Evolutionary conservation across 495 filamentous ascomycete species (phyloP).

Genomic region (Platismatia glauca): DNA sequence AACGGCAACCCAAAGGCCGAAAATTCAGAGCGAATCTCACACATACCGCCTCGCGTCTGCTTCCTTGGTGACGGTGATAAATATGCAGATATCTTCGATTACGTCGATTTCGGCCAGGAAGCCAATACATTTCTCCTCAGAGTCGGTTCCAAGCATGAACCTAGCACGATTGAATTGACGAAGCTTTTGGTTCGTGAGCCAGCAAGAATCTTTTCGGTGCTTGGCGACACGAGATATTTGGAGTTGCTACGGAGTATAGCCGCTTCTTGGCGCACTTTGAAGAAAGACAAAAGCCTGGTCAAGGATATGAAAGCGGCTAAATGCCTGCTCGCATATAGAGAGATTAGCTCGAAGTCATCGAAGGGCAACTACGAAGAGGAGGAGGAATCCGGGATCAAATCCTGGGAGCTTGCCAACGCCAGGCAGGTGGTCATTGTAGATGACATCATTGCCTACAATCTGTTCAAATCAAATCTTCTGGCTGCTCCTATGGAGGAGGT

Average conservation of each 20-base stretch:
- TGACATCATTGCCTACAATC: conserved; percentile 71
- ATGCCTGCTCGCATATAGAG: conserved; percentile 72
- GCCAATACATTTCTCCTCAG: conserved; percentile 82
- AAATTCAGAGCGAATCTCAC: conserved; percentile 32
- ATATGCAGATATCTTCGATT: conserved; percentile 89
- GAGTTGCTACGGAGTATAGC: conserved; percentile 69
- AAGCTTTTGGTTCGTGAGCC: conserved; percentile 69
- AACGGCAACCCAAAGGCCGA: conserved; percentile 25
- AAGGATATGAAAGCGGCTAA: conserved; percentile 63
- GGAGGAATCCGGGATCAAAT: conserved; percentile 61
- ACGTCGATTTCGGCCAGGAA: conserved; percentile 82
- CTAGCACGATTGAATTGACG: conserved; percentile 76
- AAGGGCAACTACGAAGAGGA: conserved; percentile 46
- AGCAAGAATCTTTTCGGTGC: conserved; percentile 61
- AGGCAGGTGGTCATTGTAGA: conserved; percentile 71
- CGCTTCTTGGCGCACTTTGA: conserved; percentile 56
- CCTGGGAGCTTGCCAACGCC: conserved; percentile 64
- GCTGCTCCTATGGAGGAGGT: conserved; percentile 80
- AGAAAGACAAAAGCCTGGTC: conserved; percentile 68
- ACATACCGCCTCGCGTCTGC: conserved; percentile 56
- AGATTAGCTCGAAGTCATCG: conserved; percentile 43
- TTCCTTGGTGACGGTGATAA: conserved; percentile 67
- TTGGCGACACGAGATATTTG: conserved; percentile 75
- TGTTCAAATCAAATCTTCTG: conserved; percentile 73
- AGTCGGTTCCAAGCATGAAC: conserved; percentile 82